phyloP scores from a whole-genome alignment of 495 filamentous ascomycete genomes.

The Neurospora intermedia region DNA sequence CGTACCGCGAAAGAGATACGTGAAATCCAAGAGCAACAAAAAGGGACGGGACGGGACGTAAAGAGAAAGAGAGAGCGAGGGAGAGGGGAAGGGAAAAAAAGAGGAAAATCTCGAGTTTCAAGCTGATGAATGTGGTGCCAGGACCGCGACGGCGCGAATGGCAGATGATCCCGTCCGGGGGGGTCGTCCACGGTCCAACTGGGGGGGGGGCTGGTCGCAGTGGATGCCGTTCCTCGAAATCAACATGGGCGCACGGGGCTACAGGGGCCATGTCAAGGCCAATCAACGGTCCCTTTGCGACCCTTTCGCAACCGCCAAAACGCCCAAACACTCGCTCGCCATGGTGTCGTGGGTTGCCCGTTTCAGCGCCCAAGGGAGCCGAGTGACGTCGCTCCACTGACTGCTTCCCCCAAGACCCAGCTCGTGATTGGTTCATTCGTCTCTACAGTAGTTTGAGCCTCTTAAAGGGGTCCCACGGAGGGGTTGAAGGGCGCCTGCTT shows the following conservation, averaged over 20 bases:
- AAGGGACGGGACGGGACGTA: background rate
- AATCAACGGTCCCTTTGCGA: background rate
- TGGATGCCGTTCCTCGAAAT: background rate
- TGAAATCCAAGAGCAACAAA: background rate
- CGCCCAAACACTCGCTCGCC: background rate
- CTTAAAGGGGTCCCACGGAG: constrained; percentile 3
- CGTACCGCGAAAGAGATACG: background rate
- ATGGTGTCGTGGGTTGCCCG: background rate
- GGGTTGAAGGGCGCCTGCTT: constrained; percentile 5
- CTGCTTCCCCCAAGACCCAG: background rate
- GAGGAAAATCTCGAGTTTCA: background rate
- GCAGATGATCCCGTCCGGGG: background rate
- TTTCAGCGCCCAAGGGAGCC: background rate
- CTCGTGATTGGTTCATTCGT: constrained; percentile 13
- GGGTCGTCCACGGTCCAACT: background rate
- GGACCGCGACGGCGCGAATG: background rate
- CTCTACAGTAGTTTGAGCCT: constrained; percentile 4
- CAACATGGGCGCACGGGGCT: background rate
- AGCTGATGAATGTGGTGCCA: background rate
- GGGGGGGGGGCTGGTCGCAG: background rate
- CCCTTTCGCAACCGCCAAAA: background rate
- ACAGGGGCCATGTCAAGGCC: background rate
- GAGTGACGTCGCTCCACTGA: constrained; percentile 11
- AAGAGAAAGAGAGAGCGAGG: background rate
- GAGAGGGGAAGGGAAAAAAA: background rate